phyloP scores from a whole-genome alignment of 2,329 filamentous ascomycete species.

The Paraphoma chrysanthemicola region DNA sequence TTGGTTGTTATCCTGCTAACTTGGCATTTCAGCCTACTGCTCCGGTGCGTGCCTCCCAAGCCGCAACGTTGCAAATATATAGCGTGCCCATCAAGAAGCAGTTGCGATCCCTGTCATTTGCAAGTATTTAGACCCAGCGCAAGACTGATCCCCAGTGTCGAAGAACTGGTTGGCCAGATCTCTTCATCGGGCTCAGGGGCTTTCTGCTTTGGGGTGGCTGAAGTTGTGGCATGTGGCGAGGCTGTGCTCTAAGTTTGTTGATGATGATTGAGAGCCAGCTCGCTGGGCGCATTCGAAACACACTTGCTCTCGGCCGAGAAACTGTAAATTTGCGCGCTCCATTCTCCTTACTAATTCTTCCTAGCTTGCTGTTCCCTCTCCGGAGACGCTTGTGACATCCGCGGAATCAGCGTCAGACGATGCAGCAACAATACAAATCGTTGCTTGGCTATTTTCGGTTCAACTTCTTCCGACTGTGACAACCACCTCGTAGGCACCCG shows the following conservation, averaged over 20 bases:
- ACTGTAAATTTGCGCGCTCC: too few relatives aligned
- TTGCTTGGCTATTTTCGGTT: not conserved
- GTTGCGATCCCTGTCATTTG: not conserved
- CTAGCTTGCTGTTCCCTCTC: not conserved
- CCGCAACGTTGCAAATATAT: conserved; percentile 4
- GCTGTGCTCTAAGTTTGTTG: too few relatives aligned
- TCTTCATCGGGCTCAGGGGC: too few relatives aligned
- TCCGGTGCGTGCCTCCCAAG: not conserved
- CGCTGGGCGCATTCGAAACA: too few relatives aligned
- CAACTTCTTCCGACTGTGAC: not conserved
- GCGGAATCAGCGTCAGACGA: not conserved
- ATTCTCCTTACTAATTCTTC: not conserved
- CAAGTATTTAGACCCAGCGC: conserved; percentile 2
- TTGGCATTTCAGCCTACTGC: not conserved
- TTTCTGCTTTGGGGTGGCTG: too few relatives aligned
- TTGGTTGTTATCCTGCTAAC: not conserved
- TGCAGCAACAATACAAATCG: not conserved
- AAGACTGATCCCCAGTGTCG: not conserved
- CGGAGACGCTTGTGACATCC: not conserved
- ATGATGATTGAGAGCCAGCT: too few relatives aligned
- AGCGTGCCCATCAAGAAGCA: conserved; percentile 17
- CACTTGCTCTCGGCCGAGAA: too few relatives aligned
- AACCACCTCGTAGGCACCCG: too few relatives aligned
- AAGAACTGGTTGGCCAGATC: not conserved
- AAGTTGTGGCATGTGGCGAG: too few relatives aligned